phyloP scores from a whole-genome alignment of 2,329 filamentous ascomycete species.

The Fusarium protoensiforme region DNA sequence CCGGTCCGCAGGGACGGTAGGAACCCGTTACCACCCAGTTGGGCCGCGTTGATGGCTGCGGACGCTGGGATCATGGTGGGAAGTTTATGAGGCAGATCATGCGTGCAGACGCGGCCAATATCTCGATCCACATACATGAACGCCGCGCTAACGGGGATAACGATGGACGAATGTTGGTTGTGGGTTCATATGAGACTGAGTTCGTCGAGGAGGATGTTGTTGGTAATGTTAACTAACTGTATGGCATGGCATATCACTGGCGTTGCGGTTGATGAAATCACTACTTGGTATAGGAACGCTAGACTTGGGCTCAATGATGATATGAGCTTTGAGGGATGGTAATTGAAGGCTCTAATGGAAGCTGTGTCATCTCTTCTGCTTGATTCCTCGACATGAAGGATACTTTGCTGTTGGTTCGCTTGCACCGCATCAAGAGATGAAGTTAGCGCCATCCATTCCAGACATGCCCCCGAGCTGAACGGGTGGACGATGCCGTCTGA shows the following conservation, averaged over 20 bases:
- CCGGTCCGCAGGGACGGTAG: conserved; percentile 3
- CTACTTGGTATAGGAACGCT: not conserved
- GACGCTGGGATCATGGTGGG: conserved; percentile 14
- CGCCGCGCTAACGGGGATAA: conserved; percentile 10
- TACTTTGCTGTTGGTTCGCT: not conserved
- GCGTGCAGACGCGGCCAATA: conserved; percentile 2
- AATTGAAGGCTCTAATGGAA: not conserved
- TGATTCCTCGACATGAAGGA: not conserved
- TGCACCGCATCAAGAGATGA: not conserved
- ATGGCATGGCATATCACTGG: conserved; percentile 29
- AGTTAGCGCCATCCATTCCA: conserved; percentile 4
- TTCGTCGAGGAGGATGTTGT: not conserved
- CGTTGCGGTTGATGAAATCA: conserved; percentile 22
- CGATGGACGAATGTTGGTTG: not conserved
- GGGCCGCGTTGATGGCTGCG: conserved; percentile 7
- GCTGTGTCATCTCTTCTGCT: not conserved
- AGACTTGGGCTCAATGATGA: conserved; percentile 7
- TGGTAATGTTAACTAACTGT: conserved; percentile 1
- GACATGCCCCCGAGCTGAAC: not conserved
- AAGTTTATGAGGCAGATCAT: conserved; percentile 10
- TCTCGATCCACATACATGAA: conserved; percentile 17
- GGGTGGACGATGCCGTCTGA: conserved; percentile 33
- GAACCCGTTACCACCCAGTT: conserved; percentile 7
- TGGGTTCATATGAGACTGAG: not conserved
- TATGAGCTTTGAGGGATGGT: not conserved